Percentiles rank a stretch among this genome's conserved stretches.
These are phyloP conservation scores for Apiotrichum mycotoxinovorans DNA, from an alignment of 1,284 basidiomycete species.

Conservation along the genomic window DNA sequence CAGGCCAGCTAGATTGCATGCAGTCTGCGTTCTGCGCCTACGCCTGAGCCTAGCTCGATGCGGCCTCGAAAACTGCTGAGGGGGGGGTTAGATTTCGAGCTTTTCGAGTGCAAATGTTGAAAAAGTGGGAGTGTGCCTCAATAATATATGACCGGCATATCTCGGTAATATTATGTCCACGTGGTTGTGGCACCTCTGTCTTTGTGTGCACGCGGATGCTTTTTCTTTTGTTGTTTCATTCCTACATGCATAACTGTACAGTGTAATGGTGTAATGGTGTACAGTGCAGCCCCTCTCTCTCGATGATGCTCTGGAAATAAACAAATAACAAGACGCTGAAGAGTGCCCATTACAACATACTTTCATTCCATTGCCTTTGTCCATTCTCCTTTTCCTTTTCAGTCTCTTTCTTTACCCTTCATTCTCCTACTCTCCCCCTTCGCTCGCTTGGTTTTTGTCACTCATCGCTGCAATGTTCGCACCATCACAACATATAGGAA, in stretches of 20 bases:
- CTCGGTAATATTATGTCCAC: slow-evolving; percentile 2
- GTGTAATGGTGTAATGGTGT: too few relatives aligned
- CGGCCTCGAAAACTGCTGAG: too few relatives aligned
- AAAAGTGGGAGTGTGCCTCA: too few relatives aligned
- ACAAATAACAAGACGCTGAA: too few relatives aligned
- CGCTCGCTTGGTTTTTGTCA: neutral
- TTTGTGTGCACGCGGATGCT: slow-evolving; percentile 11
- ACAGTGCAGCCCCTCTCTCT: too few relatives aligned
- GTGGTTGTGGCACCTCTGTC: neutral
- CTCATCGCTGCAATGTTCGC: slow-evolving; percentile 14
- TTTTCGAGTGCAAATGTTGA: too few relatives aligned
- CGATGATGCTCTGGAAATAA: too few relatives aligned
- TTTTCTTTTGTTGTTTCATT: slow-evolving; percentile 7
- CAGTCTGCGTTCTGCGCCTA: too few relatives aligned
- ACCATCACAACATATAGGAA: slow-evolving; percentile 7
- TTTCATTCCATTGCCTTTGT: too few relatives aligned
- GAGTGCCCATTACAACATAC: neutral
- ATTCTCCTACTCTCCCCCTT: neutral
- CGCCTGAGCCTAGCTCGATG: too few relatives aligned
- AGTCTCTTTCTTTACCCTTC: neutral
- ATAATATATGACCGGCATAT: neutral
- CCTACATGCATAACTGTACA: neutral
- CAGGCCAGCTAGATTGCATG: too few relatives aligned
- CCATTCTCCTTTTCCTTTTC: neutral
- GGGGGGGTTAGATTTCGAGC: too few relatives aligned